These are phyloP conservation scores for Xylaria polymorpha DNA, from an alignment of 2,329 filamentous ascomycete species.

Conservation along the genomic window DNA sequence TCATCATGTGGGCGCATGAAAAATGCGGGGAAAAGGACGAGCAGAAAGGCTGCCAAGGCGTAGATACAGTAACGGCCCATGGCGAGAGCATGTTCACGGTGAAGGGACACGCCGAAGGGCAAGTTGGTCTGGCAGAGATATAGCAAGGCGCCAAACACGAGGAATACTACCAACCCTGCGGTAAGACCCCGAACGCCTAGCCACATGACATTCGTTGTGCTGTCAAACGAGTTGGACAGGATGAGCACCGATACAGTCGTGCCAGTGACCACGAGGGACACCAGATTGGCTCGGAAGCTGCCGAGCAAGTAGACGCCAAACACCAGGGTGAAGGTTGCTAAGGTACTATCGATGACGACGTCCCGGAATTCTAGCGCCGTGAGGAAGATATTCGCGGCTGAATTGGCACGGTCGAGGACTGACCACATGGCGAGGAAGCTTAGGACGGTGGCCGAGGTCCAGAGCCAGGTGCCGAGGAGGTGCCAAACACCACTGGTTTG, in stretches of 20 bases:
- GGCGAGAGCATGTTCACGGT: conserved; percentile 32
- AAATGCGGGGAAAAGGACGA: conserved; percentile 40
- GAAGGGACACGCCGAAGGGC: conserved; percentile 16
- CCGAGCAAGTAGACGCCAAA: conserved; percentile 47
- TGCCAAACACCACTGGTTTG: conserved; percentile 40
- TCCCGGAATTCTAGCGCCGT: conserved; percentile 47
- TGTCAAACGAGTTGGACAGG: conserved; percentile 42
- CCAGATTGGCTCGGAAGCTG: conserved; percentile 44
- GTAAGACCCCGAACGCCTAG: conserved; percentile 42
- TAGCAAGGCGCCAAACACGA: conserved; percentile 44
- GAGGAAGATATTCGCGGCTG: conserved; percentile 49
- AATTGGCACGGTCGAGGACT: conserved; percentile 45
- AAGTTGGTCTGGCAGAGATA: conserved; percentile 35
- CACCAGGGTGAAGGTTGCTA: conserved; percentile 43
- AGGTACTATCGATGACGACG: conserved; percentile 48
- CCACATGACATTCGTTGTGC: conserved; percentile 43
- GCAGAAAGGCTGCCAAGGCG: conserved; percentile 38
- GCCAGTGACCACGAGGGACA: conserved; percentile 46
- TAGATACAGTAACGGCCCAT: conserved; percentile 40
- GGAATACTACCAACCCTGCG: conserved; percentile 42
- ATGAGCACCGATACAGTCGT: conserved; percentile 46
- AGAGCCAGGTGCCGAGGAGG: conserved; percentile 40
- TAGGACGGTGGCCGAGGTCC: conserved; percentile 44
- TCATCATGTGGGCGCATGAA: conserved; percentile 33
- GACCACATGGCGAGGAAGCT: conserved; percentile 47